Evolutionary conservation across 2,329 filamentous ascomycete genomes (phyloP).

Genomic region (Hypoxylon sp.): DNA sequence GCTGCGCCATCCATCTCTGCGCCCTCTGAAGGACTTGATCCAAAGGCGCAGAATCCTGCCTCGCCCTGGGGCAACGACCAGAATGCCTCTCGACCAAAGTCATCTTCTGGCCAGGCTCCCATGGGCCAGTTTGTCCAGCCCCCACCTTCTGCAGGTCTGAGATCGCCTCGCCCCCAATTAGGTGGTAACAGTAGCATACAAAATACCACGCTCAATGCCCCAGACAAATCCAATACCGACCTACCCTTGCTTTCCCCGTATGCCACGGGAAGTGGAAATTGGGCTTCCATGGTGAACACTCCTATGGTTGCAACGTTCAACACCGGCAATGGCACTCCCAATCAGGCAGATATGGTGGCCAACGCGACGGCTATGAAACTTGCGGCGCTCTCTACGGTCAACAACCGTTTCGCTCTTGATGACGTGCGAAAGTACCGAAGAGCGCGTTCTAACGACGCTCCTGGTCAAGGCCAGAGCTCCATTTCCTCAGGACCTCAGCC

Average conservation of each 20-base stretch:
- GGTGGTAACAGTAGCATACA: slow-evolving; percentile 80
- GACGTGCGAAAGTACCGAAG: slow-evolving; percentile 97
- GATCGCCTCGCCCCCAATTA: slow-evolving; percentile 82
- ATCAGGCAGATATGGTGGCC: slow-evolving; percentile 96
- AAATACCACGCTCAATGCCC: slow-evolving; percentile 83
- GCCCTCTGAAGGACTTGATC: slow-evolving; percentile 73
- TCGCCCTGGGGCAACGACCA: slow-evolving; percentile 83
- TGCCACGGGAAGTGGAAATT: slow-evolving; percentile 85
- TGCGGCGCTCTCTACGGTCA: slow-evolving; percentile 95
- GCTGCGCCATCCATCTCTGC: slow-evolving; percentile 81
- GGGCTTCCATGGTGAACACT: slow-evolving; percentile 98
- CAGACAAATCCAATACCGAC: slow-evolving; percentile 77
- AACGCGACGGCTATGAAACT: slow-evolving; percentile 99
- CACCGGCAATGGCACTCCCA: slow-evolving; percentile 71
- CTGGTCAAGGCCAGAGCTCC: slow-evolving; percentile 71
- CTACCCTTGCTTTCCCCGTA: slow-evolving; percentile 90
- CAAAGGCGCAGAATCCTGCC: slow-evolving; percentile 75
- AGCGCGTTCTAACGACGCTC: slow-evolving; percentile 87
- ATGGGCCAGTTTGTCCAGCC: slow-evolving; percentile 98
- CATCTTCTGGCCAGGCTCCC: slow-evolving; percentile 80
- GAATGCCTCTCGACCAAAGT: slow-evolving; percentile 77
- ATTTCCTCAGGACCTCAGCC: slow-evolving; percentile 77
- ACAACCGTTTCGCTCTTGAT: slow-evolving; percentile 96
- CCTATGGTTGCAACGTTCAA: slow-evolving; percentile 93
- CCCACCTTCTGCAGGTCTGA: slow-evolving; percentile 79